Base-by-base conservation (phyloP, 306 rosid genomes). In the Ochetophila trinervis region DNA sequence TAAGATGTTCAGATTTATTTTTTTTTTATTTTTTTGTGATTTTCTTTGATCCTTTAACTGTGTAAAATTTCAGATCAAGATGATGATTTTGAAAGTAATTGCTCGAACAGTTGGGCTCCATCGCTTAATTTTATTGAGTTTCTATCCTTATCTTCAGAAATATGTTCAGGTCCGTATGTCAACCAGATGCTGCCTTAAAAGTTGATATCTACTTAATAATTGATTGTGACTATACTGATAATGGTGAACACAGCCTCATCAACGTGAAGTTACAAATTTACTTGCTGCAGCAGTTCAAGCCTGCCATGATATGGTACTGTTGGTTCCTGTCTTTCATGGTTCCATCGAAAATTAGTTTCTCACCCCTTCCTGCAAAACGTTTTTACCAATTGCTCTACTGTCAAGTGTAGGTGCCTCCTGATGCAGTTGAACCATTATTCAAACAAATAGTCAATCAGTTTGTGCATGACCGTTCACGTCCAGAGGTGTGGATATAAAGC, bases 231-330 rank as follows among this genome's bases (percentile, higher is more conserved):
- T 50, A 5, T 64, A 45, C 60, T 67, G 49, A 30, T 70, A 11
- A 50, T 67, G 49, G 30, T 70, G 8, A 50, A 40, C 82, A 70
- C 74, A 92, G 96, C 96, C 96, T 6, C 96, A 87, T 72, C 96
- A 89, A 76, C 83, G 87, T 1, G 95, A 87, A 36, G 75, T 92
- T 49, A 89, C 92, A 23, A 80, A 61, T 78, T 85, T 89, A 79
- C 87, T 92, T 72, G 96, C 98, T 32, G 86, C 96, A 56, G 91
- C 79, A 70, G 91, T 89, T 73, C 96, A 89, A 77, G 83, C 98
- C 23, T 89, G 98, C 82, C 98, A 92, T 79, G 96, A 92, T 70
- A 80, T 85, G 98, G 98, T 92, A 83, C 42, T 44, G 60, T 21
- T 53, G 50, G 60, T 57, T 73, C 56, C n/a, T 59, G 50, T 40